Evolutionary conservation across 1,139 yeast species (phyloP).

Genomic region (Hansenula sp.): DNA sequence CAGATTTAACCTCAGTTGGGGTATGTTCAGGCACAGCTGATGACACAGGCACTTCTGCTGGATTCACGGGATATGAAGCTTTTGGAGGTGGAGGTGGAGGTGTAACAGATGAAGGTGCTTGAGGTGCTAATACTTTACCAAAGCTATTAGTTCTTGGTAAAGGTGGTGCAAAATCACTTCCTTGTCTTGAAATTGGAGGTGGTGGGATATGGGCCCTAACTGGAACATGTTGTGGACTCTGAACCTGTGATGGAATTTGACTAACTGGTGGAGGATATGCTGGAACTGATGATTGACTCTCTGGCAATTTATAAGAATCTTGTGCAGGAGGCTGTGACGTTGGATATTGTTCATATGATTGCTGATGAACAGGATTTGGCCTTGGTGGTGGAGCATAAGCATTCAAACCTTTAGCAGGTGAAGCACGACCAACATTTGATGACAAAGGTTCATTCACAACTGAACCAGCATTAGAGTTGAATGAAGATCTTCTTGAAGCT

Average conservation of each 20-base stretch:
- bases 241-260: background rate
- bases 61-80: no score
- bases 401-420: no score
- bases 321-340: no score
- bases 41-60: no score
- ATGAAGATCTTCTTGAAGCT: constrained; percentile 18
- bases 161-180: background rate
- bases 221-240: background rate
- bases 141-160: constrained; percentile 1
- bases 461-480: constrained; percentile 11
- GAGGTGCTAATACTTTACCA: background rate
- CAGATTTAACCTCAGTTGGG: background rate
- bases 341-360: no score
- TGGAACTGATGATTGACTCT: background rate
- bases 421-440: background rate
- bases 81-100: no score
- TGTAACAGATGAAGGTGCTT: no score
- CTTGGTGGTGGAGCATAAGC: no score
- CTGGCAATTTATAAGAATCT: no score
- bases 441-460: constrained; percentile 5
- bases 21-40: background rate
- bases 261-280: background rate
- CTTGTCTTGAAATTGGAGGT: background rate
- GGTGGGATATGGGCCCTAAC: background rate
- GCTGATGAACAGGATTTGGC: no score